phyloP scores from a whole-genome alignment of 2,329 filamentous ascomycete genomes.

The Claviceps sp. region DNA sequence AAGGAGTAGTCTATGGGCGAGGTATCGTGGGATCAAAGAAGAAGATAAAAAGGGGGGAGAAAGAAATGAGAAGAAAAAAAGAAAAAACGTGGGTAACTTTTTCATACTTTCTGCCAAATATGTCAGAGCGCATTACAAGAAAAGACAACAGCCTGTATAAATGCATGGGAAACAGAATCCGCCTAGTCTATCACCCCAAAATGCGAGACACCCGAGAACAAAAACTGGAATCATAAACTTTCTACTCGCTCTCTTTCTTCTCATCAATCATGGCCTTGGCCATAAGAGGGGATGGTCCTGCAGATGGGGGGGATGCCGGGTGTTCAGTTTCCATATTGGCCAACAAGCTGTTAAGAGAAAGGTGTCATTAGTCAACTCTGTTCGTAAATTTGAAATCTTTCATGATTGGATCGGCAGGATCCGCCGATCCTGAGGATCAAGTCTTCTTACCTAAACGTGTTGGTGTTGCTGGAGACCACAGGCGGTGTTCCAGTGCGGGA shows the following conservation, averaged over 20 bases:
- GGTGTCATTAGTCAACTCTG: neutral
- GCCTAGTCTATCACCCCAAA: conserved; percentile 38
- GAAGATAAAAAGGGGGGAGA: neutral
- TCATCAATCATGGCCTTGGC: conserved; percentile 47
- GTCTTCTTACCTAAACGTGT: conserved; percentile 80
- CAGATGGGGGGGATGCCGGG: conserved; percentile 57
- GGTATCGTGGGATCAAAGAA: conserved; percentile 32
- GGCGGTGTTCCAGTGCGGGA: conserved; percentile 78
- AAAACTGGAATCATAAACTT: conserved; percentile 18
- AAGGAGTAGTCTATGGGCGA: conserved; percentile 27
- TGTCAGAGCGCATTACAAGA: conserved; percentile 9
- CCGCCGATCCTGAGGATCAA: neutral
- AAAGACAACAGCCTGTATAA: conserved; percentile 27
- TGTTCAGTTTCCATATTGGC: conserved; percentile 49
- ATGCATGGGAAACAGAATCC: conserved; percentile 31
- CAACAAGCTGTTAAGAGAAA: conserved; percentile 31
- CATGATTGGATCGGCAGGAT: too few species aligned
- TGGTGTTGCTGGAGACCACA: conserved; percentile 49
- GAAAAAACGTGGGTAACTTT: conserved; percentile 28
- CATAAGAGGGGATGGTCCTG: conserved; percentile 51
- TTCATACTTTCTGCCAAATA: conserved; percentile 30
- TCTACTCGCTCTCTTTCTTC: conserved; percentile 38
- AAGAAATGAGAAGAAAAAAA: neutral
- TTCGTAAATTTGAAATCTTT: too few species aligned
- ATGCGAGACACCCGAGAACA: conserved; percentile 27